Conservation (phyloP, 179 eudicot genomes). For the Spergularia azorica region DNA sequence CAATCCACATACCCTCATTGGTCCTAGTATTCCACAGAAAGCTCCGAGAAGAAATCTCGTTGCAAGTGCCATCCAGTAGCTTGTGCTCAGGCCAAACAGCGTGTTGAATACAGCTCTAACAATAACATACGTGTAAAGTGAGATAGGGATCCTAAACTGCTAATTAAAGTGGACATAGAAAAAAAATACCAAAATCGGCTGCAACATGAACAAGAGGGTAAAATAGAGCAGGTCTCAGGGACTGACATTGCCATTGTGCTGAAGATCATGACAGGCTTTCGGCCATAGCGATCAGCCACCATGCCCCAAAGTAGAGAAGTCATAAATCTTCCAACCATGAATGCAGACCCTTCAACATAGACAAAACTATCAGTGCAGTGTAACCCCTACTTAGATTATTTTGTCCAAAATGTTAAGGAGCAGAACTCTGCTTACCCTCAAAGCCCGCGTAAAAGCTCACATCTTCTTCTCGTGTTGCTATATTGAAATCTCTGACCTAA, state of each 20-base stretch:
- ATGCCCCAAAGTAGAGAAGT: constrained; percentile 60
- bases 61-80: constrained; percentile 79
- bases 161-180: background rate
- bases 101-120: constrained; percentile 76
- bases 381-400: background rate
- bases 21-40: constrained; percentile 51
- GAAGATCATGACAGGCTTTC: constrained; percentile 51
- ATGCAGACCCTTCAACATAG: constrained; percentile 49
- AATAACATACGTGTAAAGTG: constrained; percentile 6
- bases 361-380: constrained; percentile 12
- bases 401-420: background rate
- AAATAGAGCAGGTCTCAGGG: background rate
- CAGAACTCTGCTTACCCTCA: constrained; percentile 46
- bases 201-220: background rate
- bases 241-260: constrained; percentile 63
- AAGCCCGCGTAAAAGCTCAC: constrained; percentile 77
- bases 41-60: constrained; percentile 78
- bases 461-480: constrained; percentile 69
- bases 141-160: background rate
- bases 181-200: background rate
- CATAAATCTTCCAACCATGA: constrained; percentile 57
- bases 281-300: constrained; percentile 58
- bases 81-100: constrained; percentile 76
- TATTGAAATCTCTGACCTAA: constrained; percentile 63
- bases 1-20: constrained; percentile 40